phyloP scores from a whole-genome alignment of 148 eudicot genomes.

The Rhododendron williamsianum region DNA sequence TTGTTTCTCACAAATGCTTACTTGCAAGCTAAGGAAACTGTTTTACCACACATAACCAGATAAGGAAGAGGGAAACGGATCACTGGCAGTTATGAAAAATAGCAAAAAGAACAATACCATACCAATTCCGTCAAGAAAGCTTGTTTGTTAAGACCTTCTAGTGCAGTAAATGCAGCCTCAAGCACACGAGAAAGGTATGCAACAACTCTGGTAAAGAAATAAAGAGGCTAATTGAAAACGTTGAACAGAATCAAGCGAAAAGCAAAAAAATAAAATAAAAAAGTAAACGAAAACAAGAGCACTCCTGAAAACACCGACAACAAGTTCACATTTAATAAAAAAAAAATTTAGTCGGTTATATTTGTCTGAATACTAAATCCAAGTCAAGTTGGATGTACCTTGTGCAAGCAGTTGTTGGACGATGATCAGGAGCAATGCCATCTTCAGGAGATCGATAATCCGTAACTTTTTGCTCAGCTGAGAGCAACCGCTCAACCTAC shows the following conservation, averaged over 20 bases:
- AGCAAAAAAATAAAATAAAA: background rate
- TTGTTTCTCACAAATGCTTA: background rate
- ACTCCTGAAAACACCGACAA: background rate
- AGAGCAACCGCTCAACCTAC: constrained; percentile 84
- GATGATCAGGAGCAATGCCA: constrained; percentile 87
- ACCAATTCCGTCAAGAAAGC: constrained; percentile 96
- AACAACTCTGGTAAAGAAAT: constrained; percentile 57
- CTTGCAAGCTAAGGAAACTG: background rate
- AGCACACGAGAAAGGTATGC: constrained; percentile 96
- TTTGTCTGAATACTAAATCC: background rate
- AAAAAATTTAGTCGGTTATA: background rate
- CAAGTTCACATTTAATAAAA: background rate
- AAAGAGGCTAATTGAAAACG: constrained; percentile 1
- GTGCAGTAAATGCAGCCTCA: constrained; percentile 88
- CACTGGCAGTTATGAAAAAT: background rate
- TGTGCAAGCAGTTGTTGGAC: constrained; percentile 90
- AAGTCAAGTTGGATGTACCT: constrained; percentile 35
- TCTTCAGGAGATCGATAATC: constrained; percentile 92
- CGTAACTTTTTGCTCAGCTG: constrained; percentile 88
- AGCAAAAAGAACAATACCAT: constrained; percentile 15
- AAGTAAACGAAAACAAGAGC: background rate
- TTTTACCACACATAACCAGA: background rate
- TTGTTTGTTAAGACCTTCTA: constrained; percentile 97
- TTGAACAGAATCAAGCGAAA: background rate
- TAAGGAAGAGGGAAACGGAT: background rate